Conservation (phyloP, 148 eudicot species). For the Polygonum aviculare region DNA sequence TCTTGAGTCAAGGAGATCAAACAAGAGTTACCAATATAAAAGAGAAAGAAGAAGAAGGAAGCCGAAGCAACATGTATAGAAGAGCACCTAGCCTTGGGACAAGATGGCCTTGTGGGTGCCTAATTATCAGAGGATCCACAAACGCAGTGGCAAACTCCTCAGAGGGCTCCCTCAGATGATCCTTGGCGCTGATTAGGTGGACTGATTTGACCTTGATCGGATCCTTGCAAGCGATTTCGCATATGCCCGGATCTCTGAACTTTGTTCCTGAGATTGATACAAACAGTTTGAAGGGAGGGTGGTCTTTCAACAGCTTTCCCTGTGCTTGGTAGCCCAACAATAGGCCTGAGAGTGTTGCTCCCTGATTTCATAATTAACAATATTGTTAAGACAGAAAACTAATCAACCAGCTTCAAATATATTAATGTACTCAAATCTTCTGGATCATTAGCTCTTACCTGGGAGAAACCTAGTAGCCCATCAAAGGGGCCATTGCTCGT, state of each 20-base stretch:
- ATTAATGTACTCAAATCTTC: not conserved
- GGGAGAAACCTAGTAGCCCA: slow-evolving; percentile 85
- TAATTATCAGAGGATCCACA: slow-evolving; percentile 56
- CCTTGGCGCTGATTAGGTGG: slow-evolving; percentile 80
- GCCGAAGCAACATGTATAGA: not conserved
- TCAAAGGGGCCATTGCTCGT: slow-evolving; percentile 67
- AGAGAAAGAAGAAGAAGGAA: too few relatives aligned
- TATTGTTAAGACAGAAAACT: not conserved
- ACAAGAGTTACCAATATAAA: not conserved
- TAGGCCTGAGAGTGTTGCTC: slow-evolving; percentile 58
- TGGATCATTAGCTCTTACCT: slow-evolving; percentile 23
- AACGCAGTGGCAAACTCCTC: slow-evolving; percentile 65
- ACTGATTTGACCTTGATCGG: slow-evolving; percentile 55
- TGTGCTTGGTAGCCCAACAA: slow-evolving; percentile 63
- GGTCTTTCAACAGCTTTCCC: slow-evolving; percentile 61
- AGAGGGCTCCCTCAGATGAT: slow-evolving; percentile 67
- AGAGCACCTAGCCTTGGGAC: slow-evolving; percentile 69
- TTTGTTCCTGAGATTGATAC: slow-evolving; percentile 74
- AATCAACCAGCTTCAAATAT: not conserved
- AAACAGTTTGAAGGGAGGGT: slow-evolving; percentile 52
- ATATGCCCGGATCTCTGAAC: slow-evolving; percentile 48
- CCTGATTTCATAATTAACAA: slow-evolving; percentile 19
- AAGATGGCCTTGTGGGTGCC: slow-evolving; percentile 78
- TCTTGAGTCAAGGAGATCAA: not conserved
- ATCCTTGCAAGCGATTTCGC: slow-evolving; percentile 62